A percentile compares a stretch with the other conserved stretches of the same genome.
Evolutionary conservation across 2,329 filamentous ascomycete species (phyloP).

Genomic region (Hymenotorrendiella dingleyae): DNA sequence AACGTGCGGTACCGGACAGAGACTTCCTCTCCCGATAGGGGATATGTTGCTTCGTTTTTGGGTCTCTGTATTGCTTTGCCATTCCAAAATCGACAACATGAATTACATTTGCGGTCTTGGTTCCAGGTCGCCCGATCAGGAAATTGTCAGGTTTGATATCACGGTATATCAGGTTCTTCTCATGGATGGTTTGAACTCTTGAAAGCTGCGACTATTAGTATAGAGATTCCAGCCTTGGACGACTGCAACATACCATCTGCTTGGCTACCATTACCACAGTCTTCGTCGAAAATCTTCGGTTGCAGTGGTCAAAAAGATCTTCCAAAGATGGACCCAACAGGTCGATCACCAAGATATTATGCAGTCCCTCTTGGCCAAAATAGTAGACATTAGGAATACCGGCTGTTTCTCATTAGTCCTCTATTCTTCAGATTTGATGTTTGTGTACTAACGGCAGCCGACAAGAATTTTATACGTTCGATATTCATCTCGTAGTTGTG

Average conservation of each 20-base stretch:
- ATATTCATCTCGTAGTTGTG: slow-evolving; percentile 96
- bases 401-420: slow-evolving; percentile 50
- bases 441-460: slow-evolving; percentile 79
- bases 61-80: slow-evolving; percentile 98
- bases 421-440: slow-evolving; percentile 7
- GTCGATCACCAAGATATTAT: slow-evolving; percentile 98
- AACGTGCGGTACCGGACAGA: slow-evolving; percentile 89
- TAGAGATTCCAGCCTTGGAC: neutral
- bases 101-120: slow-evolving; percentile 95
- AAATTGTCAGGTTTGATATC: slow-evolving; percentile 99
- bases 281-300: slow-evolving; percentile 90
- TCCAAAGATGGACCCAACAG: slow-evolving; percentile 90
- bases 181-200: slow-evolving; percentile 87
- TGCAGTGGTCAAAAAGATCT: slow-evolving; percentile 96
- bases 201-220: slow-evolving; percentile 56
- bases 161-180: slow-evolving; percentile 98
- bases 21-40: slow-evolving; percentile 97
- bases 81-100: slow-evolving; percentile 99
- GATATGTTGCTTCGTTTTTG: slow-evolving; percentile 98
- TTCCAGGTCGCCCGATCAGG: slow-evolving; percentile 84
- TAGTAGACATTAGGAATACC: slow-evolving; percentile 99
- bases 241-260: slow-evolving; percentile 68
- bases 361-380: slow-evolving; percentile 95
- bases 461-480: slow-evolving; percentile 99
- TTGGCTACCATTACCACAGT: slow-evolving; percentile 99